Conservation (phyloP, 139 green algal species). For the Chlamydomonas applanata region DNA sequence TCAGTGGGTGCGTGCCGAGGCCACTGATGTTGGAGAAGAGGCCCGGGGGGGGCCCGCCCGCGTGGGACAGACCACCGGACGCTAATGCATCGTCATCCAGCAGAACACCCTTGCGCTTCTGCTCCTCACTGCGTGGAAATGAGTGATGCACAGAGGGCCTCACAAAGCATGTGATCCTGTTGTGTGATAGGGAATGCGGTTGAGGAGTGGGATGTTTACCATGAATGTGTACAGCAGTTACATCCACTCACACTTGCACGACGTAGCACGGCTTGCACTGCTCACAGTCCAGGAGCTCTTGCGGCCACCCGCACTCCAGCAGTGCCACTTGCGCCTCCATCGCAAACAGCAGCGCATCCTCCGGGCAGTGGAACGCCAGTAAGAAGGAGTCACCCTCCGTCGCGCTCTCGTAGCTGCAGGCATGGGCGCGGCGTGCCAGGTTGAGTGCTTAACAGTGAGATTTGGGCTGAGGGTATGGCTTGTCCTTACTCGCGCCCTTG, state of each 20-base stretch:
- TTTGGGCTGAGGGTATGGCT: no score
- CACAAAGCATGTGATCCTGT: no score
- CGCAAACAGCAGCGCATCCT: conserved; percentile 44
- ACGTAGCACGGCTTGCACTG: conserved; percentile 27
- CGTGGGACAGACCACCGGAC: no score
- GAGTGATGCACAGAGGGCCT: no score
- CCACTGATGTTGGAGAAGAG: no score
- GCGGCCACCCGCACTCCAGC: conserved; percentile 33
- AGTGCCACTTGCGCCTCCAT: conserved; percentile 36
- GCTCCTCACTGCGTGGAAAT: conserved; percentile 8
- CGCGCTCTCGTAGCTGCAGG: conserved; percentile 31
- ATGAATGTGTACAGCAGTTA: neutral
- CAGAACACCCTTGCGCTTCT: conserved; percentile 14
- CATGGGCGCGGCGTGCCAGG: neutral
- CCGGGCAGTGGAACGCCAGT: conserved; percentile 50
- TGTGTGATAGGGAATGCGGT: no score
- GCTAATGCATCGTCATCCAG: no score
- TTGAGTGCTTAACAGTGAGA: no score
- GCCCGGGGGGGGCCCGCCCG: no score
- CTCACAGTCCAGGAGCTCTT: conserved; percentile 31
- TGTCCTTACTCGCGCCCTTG: no score
- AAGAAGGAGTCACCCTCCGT: conserved; percentile 54
- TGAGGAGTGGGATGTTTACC: neutral
- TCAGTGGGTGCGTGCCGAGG: no score
- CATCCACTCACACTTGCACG: conserved; percentile 26